Percentiles rank a stretch among this genome's conserved stretches.
These are phyloP conservation scores for Takakia lepidozioides DNA, from an alignment of 225 moss, liverwort and hornwort genomes.

Conservation along the genomic window DNA sequence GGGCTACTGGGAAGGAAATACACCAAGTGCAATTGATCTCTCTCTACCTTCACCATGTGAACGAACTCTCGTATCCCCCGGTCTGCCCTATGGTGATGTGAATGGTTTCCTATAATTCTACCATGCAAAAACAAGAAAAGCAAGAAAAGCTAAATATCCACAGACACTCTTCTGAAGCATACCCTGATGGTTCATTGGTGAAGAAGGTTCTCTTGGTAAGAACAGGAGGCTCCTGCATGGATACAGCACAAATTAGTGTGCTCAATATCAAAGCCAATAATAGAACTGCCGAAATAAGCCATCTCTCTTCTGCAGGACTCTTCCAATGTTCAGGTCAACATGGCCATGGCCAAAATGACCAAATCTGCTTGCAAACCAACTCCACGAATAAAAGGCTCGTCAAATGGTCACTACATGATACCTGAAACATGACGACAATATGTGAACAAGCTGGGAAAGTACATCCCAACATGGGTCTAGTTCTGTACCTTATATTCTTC, in stretches of 20 bases:
- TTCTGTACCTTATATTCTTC: constrained; percentile 80
- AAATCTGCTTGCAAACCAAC: no score
- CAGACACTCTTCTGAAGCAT: constrained; percentile 11
- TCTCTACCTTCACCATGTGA: no score
- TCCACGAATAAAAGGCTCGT: no score
- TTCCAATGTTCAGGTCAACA: no score
- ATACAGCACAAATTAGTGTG: constrained; percentile 8
- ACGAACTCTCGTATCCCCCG: no score
- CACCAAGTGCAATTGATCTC: no score
- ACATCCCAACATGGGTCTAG: no score
- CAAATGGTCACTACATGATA: no score
- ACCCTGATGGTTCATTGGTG: constrained; percentile 54
- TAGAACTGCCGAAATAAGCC: not conserved
- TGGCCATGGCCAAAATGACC: no score
- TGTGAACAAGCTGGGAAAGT: not conserved
- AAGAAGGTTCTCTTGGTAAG: constrained; percentile 55
- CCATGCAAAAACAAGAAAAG: not conserved
- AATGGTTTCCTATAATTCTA: not conserved
- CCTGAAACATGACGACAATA: not conserved
- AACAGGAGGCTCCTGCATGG: constrained; percentile 82
- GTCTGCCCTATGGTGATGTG: no score
- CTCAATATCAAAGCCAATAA: not conserved
- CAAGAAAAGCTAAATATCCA: not conserved
- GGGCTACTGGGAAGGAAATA: no score
- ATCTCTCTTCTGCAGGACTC: no score